Evolutionary conservation across 495 filamentous ascomycete genomes (phyloP).

Genomic region (Endocarpon pusillum): DNA sequence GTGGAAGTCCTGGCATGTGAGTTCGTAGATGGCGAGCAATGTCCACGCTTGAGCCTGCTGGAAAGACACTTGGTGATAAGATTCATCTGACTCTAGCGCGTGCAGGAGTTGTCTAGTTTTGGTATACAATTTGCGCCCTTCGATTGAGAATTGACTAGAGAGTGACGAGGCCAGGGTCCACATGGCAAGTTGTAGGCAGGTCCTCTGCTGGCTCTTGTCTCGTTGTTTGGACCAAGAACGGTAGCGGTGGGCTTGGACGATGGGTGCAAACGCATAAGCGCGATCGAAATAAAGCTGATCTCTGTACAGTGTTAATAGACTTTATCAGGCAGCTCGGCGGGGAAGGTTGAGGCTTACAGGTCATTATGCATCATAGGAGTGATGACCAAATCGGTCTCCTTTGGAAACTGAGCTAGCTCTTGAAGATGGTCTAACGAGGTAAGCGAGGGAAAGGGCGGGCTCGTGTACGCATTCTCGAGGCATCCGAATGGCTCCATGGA

Average conservation of each 20-base stretch:
- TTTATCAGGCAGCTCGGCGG: conserved; percentile 5
- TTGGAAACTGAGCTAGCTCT: conserved; percentile 1
- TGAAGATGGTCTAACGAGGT: conserved; percentile 1
- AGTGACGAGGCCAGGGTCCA: conserved; percentile 34
- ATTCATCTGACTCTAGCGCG: conserved; percentile 12
- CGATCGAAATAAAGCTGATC: conserved; percentile 43
- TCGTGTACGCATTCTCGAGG: too few species aligned
- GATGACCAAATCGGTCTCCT: neutral
- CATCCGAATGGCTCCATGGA: too few species aligned
- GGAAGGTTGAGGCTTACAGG: neutral
- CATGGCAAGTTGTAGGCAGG: conserved; percentile 37
- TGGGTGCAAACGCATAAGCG: conserved; percentile 35
- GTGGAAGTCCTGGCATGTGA: conserved; percentile 26
- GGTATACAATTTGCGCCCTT: conserved; percentile 28
- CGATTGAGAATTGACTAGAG: conserved; percentile 32
- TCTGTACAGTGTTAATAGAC: conserved; percentile 8
- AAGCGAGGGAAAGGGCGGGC: too few species aligned
- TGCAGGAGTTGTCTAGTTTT: conserved; percentile 30
- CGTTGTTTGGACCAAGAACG: conserved; percentile 17
- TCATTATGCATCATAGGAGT: conserved; percentile 1
- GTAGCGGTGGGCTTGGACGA: conserved; percentile 31
- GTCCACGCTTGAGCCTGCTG: conserved; percentile 39
- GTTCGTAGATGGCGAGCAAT: conserved; percentile 34
- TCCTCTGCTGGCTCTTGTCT: conserved; percentile 13
- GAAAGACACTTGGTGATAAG: neutral